Conservation (phyloP, 768 basidiomycete genomes). For the Asterophora lycoperdoides region DNA sequence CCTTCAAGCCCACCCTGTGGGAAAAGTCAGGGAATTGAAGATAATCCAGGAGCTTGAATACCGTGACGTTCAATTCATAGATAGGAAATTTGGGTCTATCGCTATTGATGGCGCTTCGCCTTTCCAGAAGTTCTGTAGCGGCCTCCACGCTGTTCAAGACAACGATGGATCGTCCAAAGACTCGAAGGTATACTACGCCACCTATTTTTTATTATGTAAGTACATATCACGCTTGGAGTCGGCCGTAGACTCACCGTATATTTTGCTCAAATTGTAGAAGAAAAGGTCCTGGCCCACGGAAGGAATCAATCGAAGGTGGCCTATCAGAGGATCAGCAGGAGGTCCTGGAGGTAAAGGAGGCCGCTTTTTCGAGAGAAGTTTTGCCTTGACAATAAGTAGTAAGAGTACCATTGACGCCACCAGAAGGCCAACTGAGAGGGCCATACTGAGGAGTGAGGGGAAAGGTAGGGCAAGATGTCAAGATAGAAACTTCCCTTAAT, state of each 20-base stretch:
- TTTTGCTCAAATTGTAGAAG: conserved; percentile 29
- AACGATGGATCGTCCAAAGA: conserved; percentile 24
- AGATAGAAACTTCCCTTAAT: too few species aligned
- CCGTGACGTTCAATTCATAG: conserved; percentile 14
- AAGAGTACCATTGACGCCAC: too few species aligned
- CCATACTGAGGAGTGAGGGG: too few species aligned
- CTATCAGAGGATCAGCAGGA: conserved; percentile 32
- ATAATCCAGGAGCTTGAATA: background rate
- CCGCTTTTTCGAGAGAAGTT: too few species aligned
- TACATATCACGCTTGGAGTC: too few species aligned
- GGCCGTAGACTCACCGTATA: conserved; percentile 25
- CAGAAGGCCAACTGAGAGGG: too few species aligned
- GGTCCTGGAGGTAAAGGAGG: conserved; percentile 29
- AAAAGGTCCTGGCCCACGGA: conserved; percentile 19
- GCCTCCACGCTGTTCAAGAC: conserved; percentile 23
- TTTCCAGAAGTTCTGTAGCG: conserved; percentile 14
- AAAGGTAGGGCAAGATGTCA: too few species aligned
- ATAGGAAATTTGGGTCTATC: conserved; percentile 11
- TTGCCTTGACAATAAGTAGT: too few species aligned
- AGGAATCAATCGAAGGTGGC: conserved; percentile 32
- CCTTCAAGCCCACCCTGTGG: conserved; percentile 5
- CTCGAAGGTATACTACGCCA: conserved; percentile 18
- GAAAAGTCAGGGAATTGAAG: background rate
- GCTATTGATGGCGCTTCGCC: conserved; percentile 12
- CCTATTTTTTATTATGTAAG: conserved; percentile 13